These are phyloP conservation scores for Haplosporangium gracile DNA, from an alignment of 192 early-diverging fungal genomes.

Conservation along the genomic window DNA sequence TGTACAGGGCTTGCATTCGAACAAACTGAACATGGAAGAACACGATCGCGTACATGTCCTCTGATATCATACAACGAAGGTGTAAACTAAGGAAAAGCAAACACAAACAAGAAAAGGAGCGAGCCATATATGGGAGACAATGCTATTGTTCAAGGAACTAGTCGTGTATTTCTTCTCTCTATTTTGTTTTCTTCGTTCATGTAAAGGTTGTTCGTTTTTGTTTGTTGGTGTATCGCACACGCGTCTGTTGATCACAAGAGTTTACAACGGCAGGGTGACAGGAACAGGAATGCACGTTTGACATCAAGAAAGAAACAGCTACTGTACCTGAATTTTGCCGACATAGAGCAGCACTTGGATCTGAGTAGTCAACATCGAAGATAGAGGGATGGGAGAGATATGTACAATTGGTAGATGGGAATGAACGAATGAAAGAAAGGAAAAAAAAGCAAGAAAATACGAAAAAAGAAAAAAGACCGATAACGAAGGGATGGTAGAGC, in stretches of 20 bases:
- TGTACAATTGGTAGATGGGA: background rate
- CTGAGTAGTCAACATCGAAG: constrained; percentile 43
- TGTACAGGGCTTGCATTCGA: too few relatives aligned
- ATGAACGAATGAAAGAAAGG: background rate
- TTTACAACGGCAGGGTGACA: background rate
- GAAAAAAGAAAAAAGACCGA: background rate
- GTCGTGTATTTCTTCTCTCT: background rate
- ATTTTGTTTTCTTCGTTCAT: background rate
- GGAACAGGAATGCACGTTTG: background rate
- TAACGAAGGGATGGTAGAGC: background rate
- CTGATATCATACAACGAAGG: background rate
- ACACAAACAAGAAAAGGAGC: background rate
- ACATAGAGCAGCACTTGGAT: constrained; percentile 50
- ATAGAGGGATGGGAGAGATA: background rate
- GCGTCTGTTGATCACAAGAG: too few relatives aligned
- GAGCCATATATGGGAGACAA: background rate
- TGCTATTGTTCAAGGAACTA: background rate
- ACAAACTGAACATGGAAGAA: background rate
- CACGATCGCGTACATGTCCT: background rate
- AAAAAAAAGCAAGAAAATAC: background rate
- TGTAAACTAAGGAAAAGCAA: background rate
- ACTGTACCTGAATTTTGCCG: constrained; percentile 48
- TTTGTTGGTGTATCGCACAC: too few relatives aligned
- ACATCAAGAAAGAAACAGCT: background rate
- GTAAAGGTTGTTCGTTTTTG: too few relatives aligned